A percentile compares a stretch with the other conserved stretches of the same genome.
Evolutionary conservation across 306 rosid genomes (phyloP).

Genomic region (Quercus mongolica): DNA sequence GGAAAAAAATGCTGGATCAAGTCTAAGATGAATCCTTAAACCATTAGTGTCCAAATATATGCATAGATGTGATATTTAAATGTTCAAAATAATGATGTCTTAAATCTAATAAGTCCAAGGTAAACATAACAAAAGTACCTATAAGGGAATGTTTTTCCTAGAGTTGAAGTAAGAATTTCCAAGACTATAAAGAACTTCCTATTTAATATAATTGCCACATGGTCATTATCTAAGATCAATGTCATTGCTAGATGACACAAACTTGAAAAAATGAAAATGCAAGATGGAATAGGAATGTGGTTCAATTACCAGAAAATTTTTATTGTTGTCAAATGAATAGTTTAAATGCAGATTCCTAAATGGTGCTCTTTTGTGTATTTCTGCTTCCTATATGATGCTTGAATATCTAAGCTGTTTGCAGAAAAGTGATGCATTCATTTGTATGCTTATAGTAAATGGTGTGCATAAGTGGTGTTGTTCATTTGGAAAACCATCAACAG

Average conservation of each 20-base stretch:
- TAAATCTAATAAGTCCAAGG: neutral
- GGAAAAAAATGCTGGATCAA: no score
- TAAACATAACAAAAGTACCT: neutral
- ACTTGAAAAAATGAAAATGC: neutral
- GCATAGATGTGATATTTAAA: neutral
- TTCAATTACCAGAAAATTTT: neutral
- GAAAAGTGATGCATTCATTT: neutral
- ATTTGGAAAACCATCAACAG: constrained; percentile 35
- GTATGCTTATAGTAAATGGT: neutral
- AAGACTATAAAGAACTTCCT: neutral
- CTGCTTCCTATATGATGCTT: neutral
- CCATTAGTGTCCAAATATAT: neutral
- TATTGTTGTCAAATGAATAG: neutral
- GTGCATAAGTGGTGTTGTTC: neutral
- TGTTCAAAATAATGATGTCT: neutral
- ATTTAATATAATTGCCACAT: neutral
- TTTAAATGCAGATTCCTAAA: neutral
- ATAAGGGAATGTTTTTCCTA: neutral
- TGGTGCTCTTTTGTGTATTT: neutral
- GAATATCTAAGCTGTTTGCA: neutral
- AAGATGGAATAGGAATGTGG: neutral
- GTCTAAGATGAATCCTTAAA: neutral
- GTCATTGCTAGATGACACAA: neutral
- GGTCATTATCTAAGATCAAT: neutral
- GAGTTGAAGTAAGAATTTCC: neutral